Evolutionary conservation across 2,329 filamentous ascomycete genomes (phyloP).

Genomic region (Rutstroemia sp.): DNA sequence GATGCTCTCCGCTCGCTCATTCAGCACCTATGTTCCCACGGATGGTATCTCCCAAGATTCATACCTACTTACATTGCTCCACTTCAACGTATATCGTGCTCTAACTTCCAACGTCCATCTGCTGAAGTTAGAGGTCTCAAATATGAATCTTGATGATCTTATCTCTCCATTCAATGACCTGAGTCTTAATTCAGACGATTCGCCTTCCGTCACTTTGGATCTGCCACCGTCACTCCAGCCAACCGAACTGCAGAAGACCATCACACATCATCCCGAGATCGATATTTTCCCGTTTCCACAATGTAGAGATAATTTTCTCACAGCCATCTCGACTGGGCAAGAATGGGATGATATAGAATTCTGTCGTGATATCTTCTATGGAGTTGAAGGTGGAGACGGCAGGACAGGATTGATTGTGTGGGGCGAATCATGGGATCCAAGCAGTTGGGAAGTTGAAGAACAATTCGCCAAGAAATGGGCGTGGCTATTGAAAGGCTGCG

Average conservation of each 20-base stretch:
- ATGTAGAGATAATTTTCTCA: conserved; percentile 35
- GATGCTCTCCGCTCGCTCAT: not conserved
- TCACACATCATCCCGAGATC: conserved; percentile 35
- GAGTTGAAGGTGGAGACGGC: conserved; percentile 13
- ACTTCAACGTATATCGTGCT: conserved; percentile 34
- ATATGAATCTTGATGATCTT: conserved; percentile 13
- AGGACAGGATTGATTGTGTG: conserved; percentile 38
- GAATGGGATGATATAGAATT: conserved; percentile 31
- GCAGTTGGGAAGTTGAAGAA: conserved; percentile 41
- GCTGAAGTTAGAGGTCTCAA: conserved; percentile 18
- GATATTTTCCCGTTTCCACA: conserved; percentile 33
- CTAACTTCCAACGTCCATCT: conserved; percentile 29
- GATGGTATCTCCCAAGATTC: conserved; percentile 17
- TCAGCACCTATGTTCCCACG: conserved; percentile 4
- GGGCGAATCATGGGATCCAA: conserved; percentile 39
- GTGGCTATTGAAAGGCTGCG: conserved; percentile 33
- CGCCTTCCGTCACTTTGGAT: not conserved
- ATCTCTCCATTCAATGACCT: conserved; percentile 14
- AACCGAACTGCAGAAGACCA: conserved; percentile 32
- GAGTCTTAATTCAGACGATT: too few species aligned
- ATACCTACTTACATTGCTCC: conserved; percentile 30
- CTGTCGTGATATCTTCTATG: conserved; percentile 33
- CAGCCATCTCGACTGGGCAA: conserved; percentile 27
- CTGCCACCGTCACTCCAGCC: conserved; percentile 28
- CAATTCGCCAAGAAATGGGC: conserved; percentile 40